Percentiles rank a stretch among this genome's conserved stretches.
phyloP scores from a whole-genome alignment of 352 stramenopile genomes.

The Phytophthora cactorum region DNA sequence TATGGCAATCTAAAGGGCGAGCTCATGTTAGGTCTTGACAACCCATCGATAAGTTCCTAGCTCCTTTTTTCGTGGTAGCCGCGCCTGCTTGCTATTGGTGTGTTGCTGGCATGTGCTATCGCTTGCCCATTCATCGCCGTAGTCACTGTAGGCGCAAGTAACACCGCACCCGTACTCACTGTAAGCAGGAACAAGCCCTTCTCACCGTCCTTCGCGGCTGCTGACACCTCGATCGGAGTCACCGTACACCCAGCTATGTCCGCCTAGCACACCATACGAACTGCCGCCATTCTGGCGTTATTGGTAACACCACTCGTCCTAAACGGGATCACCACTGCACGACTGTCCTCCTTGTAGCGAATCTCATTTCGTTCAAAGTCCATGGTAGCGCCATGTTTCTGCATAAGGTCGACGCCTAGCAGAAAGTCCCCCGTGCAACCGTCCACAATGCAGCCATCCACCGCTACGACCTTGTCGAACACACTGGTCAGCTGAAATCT shows the following conservation, averaged over 20 bases:
- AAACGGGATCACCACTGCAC: not conserved
- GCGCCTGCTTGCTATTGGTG: not conserved
- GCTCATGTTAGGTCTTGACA: too few species aligned
- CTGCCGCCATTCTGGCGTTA: not conserved
- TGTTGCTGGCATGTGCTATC: not conserved
- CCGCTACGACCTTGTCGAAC: not conserved
- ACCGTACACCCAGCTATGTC: not conserved
- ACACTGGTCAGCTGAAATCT: not conserved
- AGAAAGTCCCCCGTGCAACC: too few species aligned
- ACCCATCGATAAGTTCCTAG: not conserved
- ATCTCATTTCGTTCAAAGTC: not conserved
- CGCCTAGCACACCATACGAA: not conserved
- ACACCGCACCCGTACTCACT: not conserved
- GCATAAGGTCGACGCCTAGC: not conserved
- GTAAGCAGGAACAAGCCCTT: not conserved
- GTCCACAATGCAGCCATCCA: not conserved
- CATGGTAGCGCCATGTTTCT: not conserved
- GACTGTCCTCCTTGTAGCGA: not conserved
- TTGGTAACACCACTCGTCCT: not conserved
- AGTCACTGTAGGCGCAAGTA: constrained; percentile 3
- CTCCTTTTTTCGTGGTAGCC: constrained; percentile 5
- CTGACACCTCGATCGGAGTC: not conserved
- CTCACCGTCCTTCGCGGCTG: not conserved
- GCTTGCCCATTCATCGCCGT: not conserved
- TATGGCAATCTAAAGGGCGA: too few species aligned